Evolutionary conservation across 2,329 filamentous ascomycete genomes (phyloP), one percentile per base, ranked within the genome.

Genomic region (Cladophialophora immunda): DNA sequence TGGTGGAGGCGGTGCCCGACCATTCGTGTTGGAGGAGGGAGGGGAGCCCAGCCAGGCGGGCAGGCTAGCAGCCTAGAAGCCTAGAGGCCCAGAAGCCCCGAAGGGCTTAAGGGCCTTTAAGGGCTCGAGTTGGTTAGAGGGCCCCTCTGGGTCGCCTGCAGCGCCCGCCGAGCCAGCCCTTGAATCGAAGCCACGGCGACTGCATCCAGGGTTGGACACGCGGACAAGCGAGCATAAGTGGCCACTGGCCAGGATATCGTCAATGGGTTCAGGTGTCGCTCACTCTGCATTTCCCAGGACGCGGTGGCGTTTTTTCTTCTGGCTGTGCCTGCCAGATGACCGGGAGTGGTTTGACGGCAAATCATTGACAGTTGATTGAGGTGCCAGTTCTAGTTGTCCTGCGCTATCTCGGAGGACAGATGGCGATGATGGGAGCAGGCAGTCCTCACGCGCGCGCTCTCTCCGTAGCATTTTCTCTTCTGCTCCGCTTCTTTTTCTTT

Each of bases 211-310:
- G 34, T 13, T n/a, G 22, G 58, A 57, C 62, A 68, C 61, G 56
- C 62, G 53, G 66, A 62, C 66, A 68, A 68, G 66, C 66, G 65
- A 67, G 56, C 19, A 57, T 25, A 50, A 50, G 45, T 50, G 45
- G 45, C 38, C 32, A 34, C 32, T 11, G 32, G 32, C 32, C 45
- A 50, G 7, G 3, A 50, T 50, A 50, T 50, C 45, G 45, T 50
- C 45, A 50, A 19, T 62, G 36, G 36, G 47, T 64, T 57, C 27
- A 45, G 25, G 25, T 50, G 22, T 50, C 45, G 45, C 19, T 50
- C 22, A 19, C 6, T 25, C 45, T 15, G 15, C 45, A 50, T 50
- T 50, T 50, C 45, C 9, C 45, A 25, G 45, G 45, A 25, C 9
- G 19, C 22, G 45, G 45, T 50, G 45, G 45, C 45, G 41, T 19